Evolutionary conservation across 805 yeast genomes (phyloP).

Genomic region (Teunomyces pallodes): DNA sequence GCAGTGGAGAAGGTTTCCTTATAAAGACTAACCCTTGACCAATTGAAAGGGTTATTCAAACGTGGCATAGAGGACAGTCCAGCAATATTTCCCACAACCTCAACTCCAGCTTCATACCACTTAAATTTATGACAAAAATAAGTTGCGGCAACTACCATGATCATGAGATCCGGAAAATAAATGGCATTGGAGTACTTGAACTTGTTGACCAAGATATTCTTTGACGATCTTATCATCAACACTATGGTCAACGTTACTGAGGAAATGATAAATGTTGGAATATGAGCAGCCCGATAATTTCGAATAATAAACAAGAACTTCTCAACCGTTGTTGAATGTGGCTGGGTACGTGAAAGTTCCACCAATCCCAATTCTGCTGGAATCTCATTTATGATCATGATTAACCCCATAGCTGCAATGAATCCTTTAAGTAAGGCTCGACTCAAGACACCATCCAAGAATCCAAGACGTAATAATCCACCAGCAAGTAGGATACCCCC

Average conservation of each 20-base stretch:
- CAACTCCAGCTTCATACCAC: slow-evolving; percentile 29
- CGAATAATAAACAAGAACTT: slow-evolving; percentile 15
- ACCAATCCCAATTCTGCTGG: slow-evolving; percentile 48
- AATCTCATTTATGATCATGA: slow-evolving; percentile 60
- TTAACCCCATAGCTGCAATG: slow-evolving; percentile 79
- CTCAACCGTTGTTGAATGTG: slow-evolving; percentile 21
- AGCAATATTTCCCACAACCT: slow-evolving; percentile 26
- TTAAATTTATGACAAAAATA: slow-evolving; percentile 20
- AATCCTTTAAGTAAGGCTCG: slow-evolving; percentile 79
- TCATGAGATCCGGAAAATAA: slow-evolving; percentile 31
- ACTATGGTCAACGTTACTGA: slow-evolving; percentile 20
- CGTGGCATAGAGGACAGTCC: slow-evolving; percentile 1
- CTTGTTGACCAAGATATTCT: slow-evolving; percentile 15
- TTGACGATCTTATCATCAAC: slow-evolving; percentile 17
- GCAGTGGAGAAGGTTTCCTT: slow-evolving; percentile 26
- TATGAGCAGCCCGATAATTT: slow-evolving; percentile 12
- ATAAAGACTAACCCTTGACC: slow-evolving; percentile 17
- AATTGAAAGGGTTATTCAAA: slow-evolving; percentile 23
- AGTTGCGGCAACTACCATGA: slow-evolving; percentile 31
- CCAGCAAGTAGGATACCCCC: slow-evolving; percentile 18
- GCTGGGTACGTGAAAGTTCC: slow-evolving; percentile 16
- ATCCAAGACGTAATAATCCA: slow-evolving; percentile 73
- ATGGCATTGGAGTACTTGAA: slow-evolving; percentile 16
- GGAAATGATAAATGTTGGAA: slow-evolving; percentile 17
- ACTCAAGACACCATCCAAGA: slow-evolving; percentile 74